These are phyloP conservation scores for Fusarium sp. DNA, from an alignment of 2,329 filamentous ascomycete species.

Conservation along the genomic window DNA sequence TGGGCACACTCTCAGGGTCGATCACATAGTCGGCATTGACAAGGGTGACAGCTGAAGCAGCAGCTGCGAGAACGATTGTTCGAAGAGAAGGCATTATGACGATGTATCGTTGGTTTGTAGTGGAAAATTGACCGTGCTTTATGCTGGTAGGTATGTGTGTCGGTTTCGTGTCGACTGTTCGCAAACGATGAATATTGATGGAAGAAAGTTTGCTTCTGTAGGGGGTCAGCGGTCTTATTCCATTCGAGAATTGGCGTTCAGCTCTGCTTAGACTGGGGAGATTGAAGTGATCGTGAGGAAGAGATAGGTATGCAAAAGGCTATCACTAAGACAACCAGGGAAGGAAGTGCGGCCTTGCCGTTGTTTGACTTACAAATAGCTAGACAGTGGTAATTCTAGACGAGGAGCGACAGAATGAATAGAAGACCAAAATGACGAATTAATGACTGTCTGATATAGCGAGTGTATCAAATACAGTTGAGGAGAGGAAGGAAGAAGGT, in stretches of 20 bases:
- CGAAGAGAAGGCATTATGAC: constrained; percentile 66
- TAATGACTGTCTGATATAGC: constrained; percentile 29
- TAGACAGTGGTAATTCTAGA: not conserved
- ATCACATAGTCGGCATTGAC: constrained; percentile 70
- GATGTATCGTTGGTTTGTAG: constrained; percentile 10
- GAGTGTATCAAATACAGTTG: constrained; percentile 34
- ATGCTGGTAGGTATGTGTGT: constrained; percentile 16
- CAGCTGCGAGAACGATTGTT: constrained; percentile 65
- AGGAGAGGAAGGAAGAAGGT: constrained; percentile 18
- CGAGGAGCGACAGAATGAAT: constrained; percentile 9
- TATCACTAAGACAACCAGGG: constrained; percentile 33
- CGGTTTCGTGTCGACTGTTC: constrained; percentile 16
- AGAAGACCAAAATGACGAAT: constrained; percentile 3
- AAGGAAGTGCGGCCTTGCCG: constrained; percentile 6
- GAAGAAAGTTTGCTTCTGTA: constrained; percentile 14
- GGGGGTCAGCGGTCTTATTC: constrained; percentile 30
- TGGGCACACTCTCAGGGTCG: constrained; percentile 69
- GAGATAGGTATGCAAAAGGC: constrained; percentile 26
- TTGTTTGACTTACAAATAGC: constrained; percentile 27
- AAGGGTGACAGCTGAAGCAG: constrained; percentile 61
- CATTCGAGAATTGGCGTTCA: not conserved
- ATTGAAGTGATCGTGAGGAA: constrained; percentile 17
- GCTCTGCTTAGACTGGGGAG: constrained; percentile 7
- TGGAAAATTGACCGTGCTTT: constrained; percentile 6
- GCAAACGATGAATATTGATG: constrained; percentile 22